Base-by-base conservation (phyloP, 192 early-diverging fungal genomes). In the Phycomyces blakesleeanus region DNA sequence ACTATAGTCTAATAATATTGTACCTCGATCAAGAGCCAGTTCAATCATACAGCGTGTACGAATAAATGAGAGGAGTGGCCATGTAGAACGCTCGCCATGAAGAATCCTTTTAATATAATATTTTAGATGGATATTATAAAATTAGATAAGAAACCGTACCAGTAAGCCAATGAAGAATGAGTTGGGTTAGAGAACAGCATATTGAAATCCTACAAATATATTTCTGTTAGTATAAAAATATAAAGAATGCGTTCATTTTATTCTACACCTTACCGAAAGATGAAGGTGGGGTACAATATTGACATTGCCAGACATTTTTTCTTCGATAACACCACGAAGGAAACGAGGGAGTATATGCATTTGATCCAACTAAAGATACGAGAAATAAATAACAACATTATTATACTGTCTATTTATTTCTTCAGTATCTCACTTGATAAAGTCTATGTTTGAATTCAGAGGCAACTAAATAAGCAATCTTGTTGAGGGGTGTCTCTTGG, bases 1-100 rank as follows among this genome's bases (percentile, higher is more conserved):
- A 27, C 3, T 40, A 47, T 26, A 26, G 5, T 15, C 12, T 8
- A 26, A 61, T n/a, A 42, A 14, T 39, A 37, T 16, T 37, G 44
- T 57, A 69, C 67, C 73, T 68, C 72, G 51, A 54, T 92, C 85
- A 14, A 93, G 69, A 24, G 81, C 85, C 22, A 89, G 59, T 69
- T 93, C 91, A 51, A 93, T 81, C 71, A 78, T 79, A 22, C 82
- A 82, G n/a, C 91, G 74, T 50, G 82, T 79, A 24, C 74, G 76
- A 58, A 91, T 87, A 64, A 93, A 70, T 5, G 83, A 77, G 12
- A 93, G 57, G 34, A 83, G 74, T 2, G 91, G 91, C 91, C 91
- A 93, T 0, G 89, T 88, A 3, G 88, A 82, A 52, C 83, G 78
- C 63, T 93, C 87, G n/a, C 91, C 91, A 59, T 91, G 90, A 16